Percentiles rank a stretch among this genome's conserved stretches.
These are phyloP conservation scores for Perkinsela sp. DNA, from an alignment of 208 protist genomes.

Conservation along the genomic window DNA sequence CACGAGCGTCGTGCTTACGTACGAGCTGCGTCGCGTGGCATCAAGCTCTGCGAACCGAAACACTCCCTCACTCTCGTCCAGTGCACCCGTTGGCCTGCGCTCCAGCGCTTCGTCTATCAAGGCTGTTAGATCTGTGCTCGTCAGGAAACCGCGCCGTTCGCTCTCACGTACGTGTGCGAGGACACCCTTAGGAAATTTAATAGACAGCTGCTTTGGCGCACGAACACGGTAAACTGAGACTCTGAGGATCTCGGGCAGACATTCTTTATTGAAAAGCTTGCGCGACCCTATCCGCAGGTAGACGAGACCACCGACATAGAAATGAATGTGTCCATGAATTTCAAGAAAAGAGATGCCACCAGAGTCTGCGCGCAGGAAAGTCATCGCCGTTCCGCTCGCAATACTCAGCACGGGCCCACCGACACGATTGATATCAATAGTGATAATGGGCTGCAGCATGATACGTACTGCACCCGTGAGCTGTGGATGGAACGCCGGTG, in stretches of 20 bases:
- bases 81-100: too few species aligned
- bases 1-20: too few species aligned
- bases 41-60: too few species aligned
- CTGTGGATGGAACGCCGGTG: not conserved
- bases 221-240: not conserved
- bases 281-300: not conserved
- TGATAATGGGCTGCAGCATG: not conserved
- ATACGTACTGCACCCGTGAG: not conserved
- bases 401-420: not conserved
- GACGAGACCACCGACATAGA: not conserved
- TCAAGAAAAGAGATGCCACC: not conserved
- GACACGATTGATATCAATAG: not conserved
- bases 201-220: not conserved
- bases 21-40: too few species aligned
- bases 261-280: not conserved
- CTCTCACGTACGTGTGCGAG: too few species aligned
- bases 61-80: too few species aligned
- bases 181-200: too few species aligned
- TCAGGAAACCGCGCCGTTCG: too few species aligned
- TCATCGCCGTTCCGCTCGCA: not conserved
- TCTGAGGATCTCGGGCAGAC: not conserved
- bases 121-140: not conserved
- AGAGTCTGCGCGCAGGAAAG: not conserved
- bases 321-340: not conserved
- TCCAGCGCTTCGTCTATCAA: not conserved